A percentile compares a stretch with the other conserved stretches of the same genome.
Conservation (phyloP, 176 grass and related monocot genomes). For the Hyparrhenia diplandra region DNA sequence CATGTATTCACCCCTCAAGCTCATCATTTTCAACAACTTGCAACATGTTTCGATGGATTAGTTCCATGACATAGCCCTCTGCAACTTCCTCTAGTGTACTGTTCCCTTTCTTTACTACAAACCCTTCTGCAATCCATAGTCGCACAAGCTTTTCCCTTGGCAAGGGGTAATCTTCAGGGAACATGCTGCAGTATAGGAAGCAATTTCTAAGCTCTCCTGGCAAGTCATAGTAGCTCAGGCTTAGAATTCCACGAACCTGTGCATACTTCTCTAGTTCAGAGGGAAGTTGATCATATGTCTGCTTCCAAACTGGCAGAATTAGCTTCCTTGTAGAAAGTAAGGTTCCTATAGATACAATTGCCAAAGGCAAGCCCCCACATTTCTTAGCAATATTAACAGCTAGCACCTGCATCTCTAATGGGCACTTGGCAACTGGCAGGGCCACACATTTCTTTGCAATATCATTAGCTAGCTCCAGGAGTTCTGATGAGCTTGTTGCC, state of each 20-base stretch:
- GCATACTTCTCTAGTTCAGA: not conserved
- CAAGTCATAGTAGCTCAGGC: not conserved
- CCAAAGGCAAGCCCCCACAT: not conserved
- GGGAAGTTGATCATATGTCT: not conserved
- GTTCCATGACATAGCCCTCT: conserved; percentile 24
- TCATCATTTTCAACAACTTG: not conserved
- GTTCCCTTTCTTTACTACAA: not conserved
- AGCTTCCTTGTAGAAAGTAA: not conserved
- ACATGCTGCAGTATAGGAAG: not conserved
- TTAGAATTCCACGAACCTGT: not conserved
- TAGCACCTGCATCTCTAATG: not conserved
- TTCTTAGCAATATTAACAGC: not conserved
- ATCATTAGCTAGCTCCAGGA: not conserved
- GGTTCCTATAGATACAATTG: not conserved
- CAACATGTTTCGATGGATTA: conserved; percentile 2
- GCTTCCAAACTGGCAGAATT: not conserved
- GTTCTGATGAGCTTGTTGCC: not conserved
- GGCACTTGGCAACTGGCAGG: not conserved
- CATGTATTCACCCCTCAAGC: not conserved
- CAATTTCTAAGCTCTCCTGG: not conserved
- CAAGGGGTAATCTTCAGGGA: not conserved
- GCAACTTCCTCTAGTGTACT: not conserved
- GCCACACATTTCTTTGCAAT: not conserved
- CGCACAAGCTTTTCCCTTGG: not conserved
- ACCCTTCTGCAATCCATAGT: conserved; percentile 31